Evolutionary conservation across 768 basidiomycete species (phyloP).

Genomic region (Cyclocybe aegerita): DNA sequence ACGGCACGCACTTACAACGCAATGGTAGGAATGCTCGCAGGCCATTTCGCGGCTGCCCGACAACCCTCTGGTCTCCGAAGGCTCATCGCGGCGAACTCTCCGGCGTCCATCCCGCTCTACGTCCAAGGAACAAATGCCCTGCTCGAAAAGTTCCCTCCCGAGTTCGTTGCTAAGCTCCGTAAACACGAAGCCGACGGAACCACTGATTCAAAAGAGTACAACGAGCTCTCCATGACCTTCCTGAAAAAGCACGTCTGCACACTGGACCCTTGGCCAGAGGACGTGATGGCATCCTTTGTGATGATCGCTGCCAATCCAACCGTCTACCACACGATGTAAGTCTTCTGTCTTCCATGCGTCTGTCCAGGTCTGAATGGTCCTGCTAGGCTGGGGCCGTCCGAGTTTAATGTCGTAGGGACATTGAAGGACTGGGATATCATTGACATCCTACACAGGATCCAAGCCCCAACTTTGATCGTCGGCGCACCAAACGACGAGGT

Average conservation of each 20-base stretch:
- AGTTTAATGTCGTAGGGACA: conserved; percentile 27
- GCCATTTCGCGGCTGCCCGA: conserved; percentile 15
- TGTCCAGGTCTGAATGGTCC: neutral
- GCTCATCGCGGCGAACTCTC: conserved; percentile 30
- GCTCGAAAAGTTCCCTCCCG: conserved; percentile 23
- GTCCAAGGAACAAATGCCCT: conserved; percentile 21
- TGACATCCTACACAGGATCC: conserved; percentile 18
- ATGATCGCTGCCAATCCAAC: conserved; percentile 26
- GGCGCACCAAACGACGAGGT: conserved; percentile 20
- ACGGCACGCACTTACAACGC: neutral
- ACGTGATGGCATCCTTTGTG: conserved; percentile 24
- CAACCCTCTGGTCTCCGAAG: conserved; percentile 19
- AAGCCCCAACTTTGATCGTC: conserved; percentile 19
- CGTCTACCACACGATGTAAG: conserved; percentile 33
- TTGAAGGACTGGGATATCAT: conserved; percentile 21
- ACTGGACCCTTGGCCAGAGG: conserved; percentile 31
- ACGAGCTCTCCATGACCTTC: conserved; percentile 25
- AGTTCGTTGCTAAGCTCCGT: conserved; percentile 24
- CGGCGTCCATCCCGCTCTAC: conserved; percentile 29
- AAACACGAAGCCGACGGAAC: conserved; percentile 28
- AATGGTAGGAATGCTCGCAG: conserved; percentile 17
- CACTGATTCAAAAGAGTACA: conserved; percentile 27
- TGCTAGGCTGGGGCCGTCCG: conserved; percentile 34
- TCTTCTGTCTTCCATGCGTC: neutral
- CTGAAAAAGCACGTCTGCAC: conserved; percentile 33